phyloP scores from a whole-genome alignment of 2,329 filamentous ascomycete species.

The Aspergillus glaucus region DNA sequence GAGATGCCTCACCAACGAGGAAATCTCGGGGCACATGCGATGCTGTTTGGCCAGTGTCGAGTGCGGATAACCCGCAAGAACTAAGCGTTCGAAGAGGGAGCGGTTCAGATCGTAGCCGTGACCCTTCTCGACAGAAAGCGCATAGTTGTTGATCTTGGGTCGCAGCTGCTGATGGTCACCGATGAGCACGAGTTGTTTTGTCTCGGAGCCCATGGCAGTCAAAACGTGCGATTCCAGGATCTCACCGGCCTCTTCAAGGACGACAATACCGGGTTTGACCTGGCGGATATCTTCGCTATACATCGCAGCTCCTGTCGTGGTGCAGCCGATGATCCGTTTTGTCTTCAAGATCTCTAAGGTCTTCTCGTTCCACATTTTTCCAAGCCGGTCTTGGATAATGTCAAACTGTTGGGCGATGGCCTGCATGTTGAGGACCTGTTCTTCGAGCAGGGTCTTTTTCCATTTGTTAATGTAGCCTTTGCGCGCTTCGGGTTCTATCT shows the following conservation, averaged over 20 bases:
- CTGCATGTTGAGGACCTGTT: conserved; percentile 36
- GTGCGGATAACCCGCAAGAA: conserved; percentile 50
- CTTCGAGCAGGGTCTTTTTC: conserved; percentile 43
- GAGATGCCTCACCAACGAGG: conserved; percentile 49
- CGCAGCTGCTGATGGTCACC: conserved; percentile 69
- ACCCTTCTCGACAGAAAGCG: conserved; percentile 56
- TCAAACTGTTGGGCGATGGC: conserved; percentile 8
- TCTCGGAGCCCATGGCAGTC: conserved; percentile 50
- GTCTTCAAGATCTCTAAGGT: conserved; percentile 36
- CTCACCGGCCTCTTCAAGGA: conserved; percentile 69
- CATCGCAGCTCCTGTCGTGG: conserved; percentile 64
- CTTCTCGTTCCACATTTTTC: conserved; percentile 8
- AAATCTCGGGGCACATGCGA: conserved; percentile 64
- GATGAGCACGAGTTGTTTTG: conserved; percentile 62
- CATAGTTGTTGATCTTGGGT: conserved; percentile 59
- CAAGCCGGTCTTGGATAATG: conserved; percentile 7
- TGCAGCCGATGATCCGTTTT: conserved; percentile 62
- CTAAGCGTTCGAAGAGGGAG: conserved; percentile 64
- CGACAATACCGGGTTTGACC: conserved; percentile 52
- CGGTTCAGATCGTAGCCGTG: conserved; percentile 61
- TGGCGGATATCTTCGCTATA: conserved; percentile 50
- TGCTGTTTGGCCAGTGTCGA: conserved; percentile 57
- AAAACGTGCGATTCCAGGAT: conserved; percentile 64
- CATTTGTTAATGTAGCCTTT: conserved; percentile 36
- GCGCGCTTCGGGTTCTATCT: conserved; percentile 38